phyloP scores from a whole-genome alignment of 345 rosid species.

The Nasturtium officinale region DNA sequence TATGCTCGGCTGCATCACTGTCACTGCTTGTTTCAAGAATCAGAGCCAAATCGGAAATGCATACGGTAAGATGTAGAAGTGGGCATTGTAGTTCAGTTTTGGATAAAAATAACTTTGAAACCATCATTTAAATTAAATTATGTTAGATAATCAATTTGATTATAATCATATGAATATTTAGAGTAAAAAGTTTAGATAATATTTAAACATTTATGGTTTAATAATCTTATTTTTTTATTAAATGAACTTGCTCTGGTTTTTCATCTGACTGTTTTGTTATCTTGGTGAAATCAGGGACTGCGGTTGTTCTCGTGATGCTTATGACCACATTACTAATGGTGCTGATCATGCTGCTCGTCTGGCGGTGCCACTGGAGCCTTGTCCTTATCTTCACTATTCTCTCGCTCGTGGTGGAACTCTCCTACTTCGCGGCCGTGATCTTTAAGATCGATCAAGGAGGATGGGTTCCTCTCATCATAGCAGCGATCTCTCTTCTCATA shows the following conservation, averaged over 20 bases:
- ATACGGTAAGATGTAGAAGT: constrained; percentile 54
- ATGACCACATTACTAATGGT: constrained; percentile 74
- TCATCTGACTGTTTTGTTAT: constrained; percentile 19
- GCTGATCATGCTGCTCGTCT: constrained; percentile 71
- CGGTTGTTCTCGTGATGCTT: constrained; percentile 74
- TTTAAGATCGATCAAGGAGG: constrained; percentile 78
- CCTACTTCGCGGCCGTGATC: constrained; percentile 68
- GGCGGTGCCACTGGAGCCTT: constrained; percentile 78
- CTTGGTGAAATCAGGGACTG: constrained; percentile 58
- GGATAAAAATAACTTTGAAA: background rate
- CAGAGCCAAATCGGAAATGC: constrained; percentile 82
- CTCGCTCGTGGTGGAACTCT: constrained; percentile 59
- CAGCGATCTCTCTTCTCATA: constrained; percentile 62
- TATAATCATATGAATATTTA: background rate
- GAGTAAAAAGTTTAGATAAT: background rate
- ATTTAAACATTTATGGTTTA: background rate
- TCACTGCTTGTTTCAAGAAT: constrained; percentile 72
- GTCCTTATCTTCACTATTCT: constrained; percentile 62
- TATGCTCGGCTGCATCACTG: constrained; percentile 73
- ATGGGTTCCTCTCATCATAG: constrained; percentile 81
- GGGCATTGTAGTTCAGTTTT: background rate
- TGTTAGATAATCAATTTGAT: background rate
- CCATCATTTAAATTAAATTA: background rate
- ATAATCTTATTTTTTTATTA: background rate
- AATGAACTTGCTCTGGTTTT: background rate